These are phyloP conservation scores for Plasmodium inui DNA, from an alignment of 169 alveolate genomes.

Conservation along the genomic window DNA sequence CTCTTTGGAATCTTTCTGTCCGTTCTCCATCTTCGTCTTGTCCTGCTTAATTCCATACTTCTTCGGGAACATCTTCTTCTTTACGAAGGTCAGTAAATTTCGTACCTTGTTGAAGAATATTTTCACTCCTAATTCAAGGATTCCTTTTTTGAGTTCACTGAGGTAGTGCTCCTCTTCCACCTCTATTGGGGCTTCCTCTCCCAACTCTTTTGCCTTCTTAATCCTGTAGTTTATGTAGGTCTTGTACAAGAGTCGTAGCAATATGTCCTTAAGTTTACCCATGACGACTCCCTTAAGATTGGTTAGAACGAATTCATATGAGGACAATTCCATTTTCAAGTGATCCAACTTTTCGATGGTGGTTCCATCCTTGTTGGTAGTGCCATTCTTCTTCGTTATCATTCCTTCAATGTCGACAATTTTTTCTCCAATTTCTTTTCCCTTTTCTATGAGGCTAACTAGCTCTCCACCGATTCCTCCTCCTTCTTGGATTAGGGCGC, in stretches of 20 bases:
- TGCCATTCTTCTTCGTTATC: neutral
- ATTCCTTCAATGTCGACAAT: neutral
- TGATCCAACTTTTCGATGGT: constrained; percentile 3
- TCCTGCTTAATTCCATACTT: neutral
- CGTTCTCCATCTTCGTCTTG: neutral
- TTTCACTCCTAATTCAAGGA: constrained; percentile 34
- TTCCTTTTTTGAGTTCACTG: constrained; percentile 49
- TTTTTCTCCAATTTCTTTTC: constrained; percentile 50
- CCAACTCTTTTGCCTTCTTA: constrained; percentile 31
- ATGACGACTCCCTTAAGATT: neutral
- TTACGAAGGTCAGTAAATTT: neutral
- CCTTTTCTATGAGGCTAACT: constrained; percentile 19
- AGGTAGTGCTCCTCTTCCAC: neutral
- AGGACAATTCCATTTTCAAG: constrained; percentile 5
- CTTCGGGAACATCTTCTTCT: constrained; percentile 17
- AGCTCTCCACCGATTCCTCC: constrained; percentile 6
- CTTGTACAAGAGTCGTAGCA: constrained; percentile 19
- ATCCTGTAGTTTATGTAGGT: constrained; percentile 21
- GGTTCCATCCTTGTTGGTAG: neutral
- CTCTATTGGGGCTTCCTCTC: neutral
- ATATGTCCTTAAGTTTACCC: constrained; percentile 15
- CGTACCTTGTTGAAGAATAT: constrained; percentile 12
- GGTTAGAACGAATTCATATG: constrained; percentile 14
- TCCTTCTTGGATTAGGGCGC: neutral
- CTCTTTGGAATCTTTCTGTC: neutral